Evolutionary conservation across 1,284 basidiomycete species (phyloP).

Genomic region (Caloboletus firmus): DNA sequence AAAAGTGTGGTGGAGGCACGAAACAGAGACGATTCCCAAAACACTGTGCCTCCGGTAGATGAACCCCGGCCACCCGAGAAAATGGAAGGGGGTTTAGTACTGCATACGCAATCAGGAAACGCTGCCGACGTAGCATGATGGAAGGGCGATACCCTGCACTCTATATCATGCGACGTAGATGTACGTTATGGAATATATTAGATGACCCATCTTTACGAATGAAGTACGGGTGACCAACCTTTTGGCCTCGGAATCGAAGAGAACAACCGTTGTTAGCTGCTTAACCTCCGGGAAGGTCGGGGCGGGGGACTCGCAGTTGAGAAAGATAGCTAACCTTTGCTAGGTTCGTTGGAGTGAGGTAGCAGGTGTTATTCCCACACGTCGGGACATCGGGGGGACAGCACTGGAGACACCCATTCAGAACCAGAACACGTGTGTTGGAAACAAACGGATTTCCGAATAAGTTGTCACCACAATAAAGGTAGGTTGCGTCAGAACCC

Average conservation of each 20-base stretch:
- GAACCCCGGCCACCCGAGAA: slow-evolving; percentile 3
- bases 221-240: background rate
- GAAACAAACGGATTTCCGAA: background rate
- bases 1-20: slow-evolving; percentile 27
- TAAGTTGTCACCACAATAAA: background rate
- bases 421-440: background rate
- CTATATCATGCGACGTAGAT: background rate
- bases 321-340: background rate
- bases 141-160: background rate
- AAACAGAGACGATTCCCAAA: background rate
- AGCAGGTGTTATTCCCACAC: background rate
- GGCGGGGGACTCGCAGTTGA: background rate
- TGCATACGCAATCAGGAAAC: background rate
- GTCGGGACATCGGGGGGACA: background rate
- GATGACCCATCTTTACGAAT: background rate
- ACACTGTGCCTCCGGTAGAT: background rate
- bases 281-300: background rate
- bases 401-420: background rate
- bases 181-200: background rate
- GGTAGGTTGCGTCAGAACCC: background rate
- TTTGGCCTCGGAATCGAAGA: background rate
- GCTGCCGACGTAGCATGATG: slow-evolving; percentile 2
- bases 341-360: background rate
- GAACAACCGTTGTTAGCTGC: background rate
- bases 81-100: background rate